Percentiles rank a stretch among this genome's conserved stretches.
Evolutionary conservation across 768 basidiomycete species (phyloP).

Genomic region (Pleurotus tuber-regium): DNA sequence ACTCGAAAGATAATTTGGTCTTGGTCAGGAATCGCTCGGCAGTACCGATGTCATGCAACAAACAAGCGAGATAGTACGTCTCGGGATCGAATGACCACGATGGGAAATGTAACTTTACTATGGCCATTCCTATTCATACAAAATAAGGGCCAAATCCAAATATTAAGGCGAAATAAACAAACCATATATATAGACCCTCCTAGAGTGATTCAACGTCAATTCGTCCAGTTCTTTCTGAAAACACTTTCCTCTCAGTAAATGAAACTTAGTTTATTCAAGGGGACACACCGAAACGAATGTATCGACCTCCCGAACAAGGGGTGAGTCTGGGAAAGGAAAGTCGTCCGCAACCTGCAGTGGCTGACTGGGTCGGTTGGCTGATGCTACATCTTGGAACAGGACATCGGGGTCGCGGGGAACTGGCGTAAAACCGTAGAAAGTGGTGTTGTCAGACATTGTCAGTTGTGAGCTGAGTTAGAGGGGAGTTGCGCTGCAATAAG

Average conservation of each 20-base stretch:
- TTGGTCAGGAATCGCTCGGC: conserved; percentile 45
- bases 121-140: conserved; percentile 39
- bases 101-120: conserved; percentile 45
- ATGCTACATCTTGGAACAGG: conserved; percentile 44
- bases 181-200: conserved; percentile 53
- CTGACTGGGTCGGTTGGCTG: conserved; percentile 33
- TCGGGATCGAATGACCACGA: conserved; percentile 40
- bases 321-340: conserved; percentile 41
- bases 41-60: conserved; percentile 53
- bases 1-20: conserved; percentile 57
- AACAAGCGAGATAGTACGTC: conserved; percentile 49
- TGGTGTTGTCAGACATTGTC: conserved; percentile 17
- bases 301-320: conserved; percentile 34
- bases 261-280: neutral
- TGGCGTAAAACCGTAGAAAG: conserved; percentile 46
- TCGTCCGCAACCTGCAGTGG: conserved; percentile 42
- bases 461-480: neutral
- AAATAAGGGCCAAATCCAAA: neutral
- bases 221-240: conserved; percentile 39
- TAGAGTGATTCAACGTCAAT: conserved; percentile 46
- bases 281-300: conserved; percentile 35
- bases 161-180: too few species aligned
- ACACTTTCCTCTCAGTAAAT: neutral
- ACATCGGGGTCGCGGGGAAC: conserved; percentile 47
- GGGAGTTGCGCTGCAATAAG: neutral